Conservation (phyloP, 805 yeast species). For the Martiniozyma abietophila region DNA sequence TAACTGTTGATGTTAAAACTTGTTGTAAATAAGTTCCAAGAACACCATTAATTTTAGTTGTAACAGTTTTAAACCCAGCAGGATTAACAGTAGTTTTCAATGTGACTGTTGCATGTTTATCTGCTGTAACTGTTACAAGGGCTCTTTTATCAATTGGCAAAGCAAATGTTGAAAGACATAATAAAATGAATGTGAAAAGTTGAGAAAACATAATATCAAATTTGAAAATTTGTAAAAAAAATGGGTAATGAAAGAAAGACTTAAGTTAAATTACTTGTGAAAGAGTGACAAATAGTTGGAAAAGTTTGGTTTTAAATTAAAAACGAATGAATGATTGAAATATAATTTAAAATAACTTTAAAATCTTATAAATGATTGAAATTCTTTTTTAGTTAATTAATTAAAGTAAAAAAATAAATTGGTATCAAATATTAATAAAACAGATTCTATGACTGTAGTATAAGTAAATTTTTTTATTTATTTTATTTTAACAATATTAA, state of each 20-base stretch:
- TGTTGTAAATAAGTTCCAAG: constrained; percentile 16
- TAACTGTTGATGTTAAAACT: constrained; percentile 18
- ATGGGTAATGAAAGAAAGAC: constrained; percentile 6
- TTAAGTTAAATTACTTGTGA: too few relatives aligned
- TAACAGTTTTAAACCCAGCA: constrained; percentile 14
- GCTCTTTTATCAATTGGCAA: constrained; percentile 19
- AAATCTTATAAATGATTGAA: too few relatives aligned
- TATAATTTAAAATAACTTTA: too few relatives aligned
- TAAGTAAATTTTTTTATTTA: too few relatives aligned
- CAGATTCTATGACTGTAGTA: too few relatives aligned
- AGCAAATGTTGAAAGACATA: constrained; percentile 3
- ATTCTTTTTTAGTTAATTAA: too few relatives aligned
- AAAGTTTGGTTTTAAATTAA: too few relatives aligned
- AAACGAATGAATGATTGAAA: too few relatives aligned
- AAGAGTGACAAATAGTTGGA: too few relatives aligned
- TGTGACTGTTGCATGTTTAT: constrained; percentile 18
- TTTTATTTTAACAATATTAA: too few relatives aligned
- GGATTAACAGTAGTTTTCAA: constrained; percentile 14
- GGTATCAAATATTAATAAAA: too few relatives aligned
- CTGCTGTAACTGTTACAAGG: constrained; percentile 20
- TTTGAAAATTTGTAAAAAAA: not conserved
- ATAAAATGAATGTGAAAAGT: constrained; percentile 6
- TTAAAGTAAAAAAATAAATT: too few relatives aligned
- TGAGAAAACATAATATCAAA: constrained; percentile 3
- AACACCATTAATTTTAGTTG: constrained; percentile 14